Conservation (phyloP, 257 asterid species). For the Ballota nigra region DNA sequence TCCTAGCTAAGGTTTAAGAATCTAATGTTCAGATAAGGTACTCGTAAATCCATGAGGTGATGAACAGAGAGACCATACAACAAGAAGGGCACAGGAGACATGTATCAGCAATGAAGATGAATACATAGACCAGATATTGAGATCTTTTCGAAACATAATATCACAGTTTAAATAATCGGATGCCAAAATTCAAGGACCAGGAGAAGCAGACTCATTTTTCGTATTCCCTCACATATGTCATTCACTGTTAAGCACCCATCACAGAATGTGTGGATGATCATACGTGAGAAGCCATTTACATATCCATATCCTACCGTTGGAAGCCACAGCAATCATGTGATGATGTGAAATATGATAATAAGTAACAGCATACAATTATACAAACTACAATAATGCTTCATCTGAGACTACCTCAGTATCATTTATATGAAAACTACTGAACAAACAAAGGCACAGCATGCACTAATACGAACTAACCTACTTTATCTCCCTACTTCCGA, state of each 20-base stretch:
- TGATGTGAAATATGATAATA: not conserved
- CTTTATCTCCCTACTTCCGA: not conserved
- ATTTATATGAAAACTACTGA: not conserved
- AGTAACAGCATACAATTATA: not conserved
- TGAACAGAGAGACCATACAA: not conserved
- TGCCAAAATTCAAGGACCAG: conserved; percentile 5
- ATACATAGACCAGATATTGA: not conserved
- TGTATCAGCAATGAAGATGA: not conserved
- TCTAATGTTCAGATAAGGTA: not conserved
- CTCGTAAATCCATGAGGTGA: not conserved
- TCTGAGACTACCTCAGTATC: not conserved
- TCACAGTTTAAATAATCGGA: not conserved
- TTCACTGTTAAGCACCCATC: not conserved
- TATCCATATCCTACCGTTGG: not conserved
- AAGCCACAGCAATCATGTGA: not conserved
- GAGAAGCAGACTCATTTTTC: not conserved
- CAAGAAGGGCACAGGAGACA: not conserved
- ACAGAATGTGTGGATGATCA: not conserved
- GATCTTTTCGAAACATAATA: not conserved
- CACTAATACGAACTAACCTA: not conserved
- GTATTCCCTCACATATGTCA: not conserved
- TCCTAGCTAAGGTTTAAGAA: not conserved
- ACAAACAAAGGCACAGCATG: not conserved
- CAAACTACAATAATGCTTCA: not conserved
- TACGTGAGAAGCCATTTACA: not conserved